These are phyloP conservation scores for Leucosporidium creatinivorum DNA, from an alignment of 768 basidiomycete species.

Conservation along the genomic window DNA sequence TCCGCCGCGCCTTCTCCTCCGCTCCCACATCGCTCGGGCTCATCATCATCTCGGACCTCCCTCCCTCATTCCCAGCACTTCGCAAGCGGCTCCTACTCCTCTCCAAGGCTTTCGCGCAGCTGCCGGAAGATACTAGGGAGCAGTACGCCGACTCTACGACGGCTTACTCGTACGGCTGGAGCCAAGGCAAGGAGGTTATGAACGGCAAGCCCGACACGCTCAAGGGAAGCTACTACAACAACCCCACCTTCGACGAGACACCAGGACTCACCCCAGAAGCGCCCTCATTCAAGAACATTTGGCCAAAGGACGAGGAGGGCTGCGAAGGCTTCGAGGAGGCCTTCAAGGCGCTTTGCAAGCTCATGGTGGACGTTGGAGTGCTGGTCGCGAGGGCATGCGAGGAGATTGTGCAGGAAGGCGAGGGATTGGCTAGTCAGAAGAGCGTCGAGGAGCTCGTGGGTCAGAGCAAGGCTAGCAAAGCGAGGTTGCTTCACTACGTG, in stretches of 20 bases:
- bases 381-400: constrained; percentile 81
- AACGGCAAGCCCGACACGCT: constrained; percentile 81
- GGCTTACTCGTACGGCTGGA: constrained; percentile 74
- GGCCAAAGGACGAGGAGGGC: constrained; percentile 45
- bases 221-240: constrained; percentile 94
- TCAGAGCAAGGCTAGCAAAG: constrained; percentile 76
- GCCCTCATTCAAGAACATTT: constrained; percentile 72
- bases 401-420: constrained; percentile 60
- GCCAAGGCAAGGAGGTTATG: constrained; percentile 97
- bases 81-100: constrained; percentile 67
- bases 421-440: constrained; percentile 40
- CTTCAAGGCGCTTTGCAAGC: constrained; percentile 78
- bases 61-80: constrained; percentile 53
- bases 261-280: constrained; percentile 55
- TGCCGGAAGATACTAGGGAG: constrained; percentile 62
- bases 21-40: constrained; percentile 68
- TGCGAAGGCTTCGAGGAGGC: constrained; percentile 45
- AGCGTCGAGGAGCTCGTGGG: constrained; percentile 66
- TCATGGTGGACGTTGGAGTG: constrained; percentile 74
- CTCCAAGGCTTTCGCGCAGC: constrained; percentile 64
- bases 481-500: constrained; percentile 81
- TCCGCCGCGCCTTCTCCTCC: constrained; percentile 71
- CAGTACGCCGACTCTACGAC: constrained; percentile 62
- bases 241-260: constrained; percentile 60
- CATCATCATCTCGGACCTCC: constrained; percentile 73